These are phyloP conservation scores for Candida germanica DNA, from an alignment of 805 yeast species.

Conservation along the genomic window DNA sequence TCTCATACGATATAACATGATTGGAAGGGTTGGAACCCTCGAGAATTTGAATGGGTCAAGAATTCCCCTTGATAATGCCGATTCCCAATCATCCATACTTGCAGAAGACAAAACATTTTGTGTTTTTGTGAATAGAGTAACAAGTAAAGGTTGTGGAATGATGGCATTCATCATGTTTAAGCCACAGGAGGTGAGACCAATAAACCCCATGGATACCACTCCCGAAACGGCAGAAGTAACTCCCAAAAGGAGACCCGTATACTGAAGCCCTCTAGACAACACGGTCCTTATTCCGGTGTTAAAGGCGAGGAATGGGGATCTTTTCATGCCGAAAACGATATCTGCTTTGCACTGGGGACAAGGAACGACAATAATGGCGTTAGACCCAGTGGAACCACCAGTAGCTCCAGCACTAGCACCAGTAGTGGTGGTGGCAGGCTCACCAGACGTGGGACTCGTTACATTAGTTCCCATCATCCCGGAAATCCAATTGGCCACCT, in stretches of 20 bases:
- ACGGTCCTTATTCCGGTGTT: conserved; percentile 15
- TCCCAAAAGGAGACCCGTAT: conserved; percentile 31
- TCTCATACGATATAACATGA: conserved; percentile 37
- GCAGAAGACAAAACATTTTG: conserved; percentile 9
- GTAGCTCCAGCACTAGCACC: not conserved
- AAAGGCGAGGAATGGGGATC: conserved; percentile 24
- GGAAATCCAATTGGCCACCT: not conserved
- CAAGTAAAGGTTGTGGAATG: conserved; percentile 31
- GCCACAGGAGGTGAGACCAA: conserved; percentile 38
- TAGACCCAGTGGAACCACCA: not conserved
- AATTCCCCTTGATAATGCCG: conserved; percentile 27
- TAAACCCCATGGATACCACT: conserved; percentile 35
- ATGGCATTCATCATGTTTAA: conserved; percentile 34
- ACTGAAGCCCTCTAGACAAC: conserved; percentile 23
- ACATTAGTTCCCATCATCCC: not conserved
- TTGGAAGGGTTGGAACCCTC: conserved; percentile 37
- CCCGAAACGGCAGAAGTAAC: conserved; percentile 41
- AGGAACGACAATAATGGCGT: conserved; percentile 19
- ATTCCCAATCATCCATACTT: conserved; percentile 25
- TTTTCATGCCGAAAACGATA: conserved; percentile 30
- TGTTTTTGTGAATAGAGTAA: conserved; percentile 17
- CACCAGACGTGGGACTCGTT: too few relatives aligned
- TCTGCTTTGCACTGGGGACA: conserved; percentile 43
- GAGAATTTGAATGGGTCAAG: conserved; percentile 37
- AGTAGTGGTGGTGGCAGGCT: not conserved